Conservation (phyloP, 805 yeast species). For the Teunomyces panamensis region DNA sequence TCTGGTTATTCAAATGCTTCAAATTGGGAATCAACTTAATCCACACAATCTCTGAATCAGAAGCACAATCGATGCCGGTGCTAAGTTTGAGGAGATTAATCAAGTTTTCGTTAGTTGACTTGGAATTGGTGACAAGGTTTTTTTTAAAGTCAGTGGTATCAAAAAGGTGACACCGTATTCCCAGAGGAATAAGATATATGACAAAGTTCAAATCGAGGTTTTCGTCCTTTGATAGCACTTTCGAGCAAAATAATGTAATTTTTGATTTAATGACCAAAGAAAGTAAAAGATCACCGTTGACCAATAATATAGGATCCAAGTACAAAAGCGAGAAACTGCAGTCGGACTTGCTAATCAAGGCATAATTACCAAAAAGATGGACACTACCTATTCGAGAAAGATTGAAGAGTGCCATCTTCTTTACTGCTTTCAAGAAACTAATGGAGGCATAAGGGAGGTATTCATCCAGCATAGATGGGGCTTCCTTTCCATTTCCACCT, state of each 20-base stretch:
- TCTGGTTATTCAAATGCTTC: constrained; percentile 64
- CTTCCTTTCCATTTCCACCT: constrained; percentile 6
- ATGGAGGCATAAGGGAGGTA: constrained; percentile 32
- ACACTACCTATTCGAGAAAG: constrained; percentile 24
- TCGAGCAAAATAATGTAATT: constrained; percentile 25
- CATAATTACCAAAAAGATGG: constrained; percentile 39
- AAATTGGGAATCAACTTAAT: constrained; percentile 66
- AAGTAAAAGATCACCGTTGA: constrained; percentile 38
- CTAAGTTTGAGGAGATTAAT: constrained; percentile 31
- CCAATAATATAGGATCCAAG: constrained; percentile 36
- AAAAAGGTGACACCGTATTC: constrained; percentile 41
- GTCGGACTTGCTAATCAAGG: constrained; percentile 14
- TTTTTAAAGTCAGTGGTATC: constrained; percentile 24
- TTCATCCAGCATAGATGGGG: constrained; percentile 17
- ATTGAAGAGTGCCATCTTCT: constrained; percentile 34
- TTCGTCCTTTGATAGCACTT: constrained; percentile 10
- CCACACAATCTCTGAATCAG: constrained; percentile 45
- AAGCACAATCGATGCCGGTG: constrained; percentile 30
- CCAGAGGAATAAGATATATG: constrained; percentile 41
- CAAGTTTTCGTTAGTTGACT: constrained; percentile 23
- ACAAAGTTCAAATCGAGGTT: constrained; percentile 24
- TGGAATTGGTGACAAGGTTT: constrained; percentile 17
- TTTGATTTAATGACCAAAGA: constrained; percentile 25
- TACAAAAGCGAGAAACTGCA: constrained; percentile 20
- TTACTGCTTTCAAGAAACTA: constrained; percentile 38